Evolutionary conservation across 257 asterid genomes (phyloP).

Genomic region (Solanum etuberosum): DNA sequence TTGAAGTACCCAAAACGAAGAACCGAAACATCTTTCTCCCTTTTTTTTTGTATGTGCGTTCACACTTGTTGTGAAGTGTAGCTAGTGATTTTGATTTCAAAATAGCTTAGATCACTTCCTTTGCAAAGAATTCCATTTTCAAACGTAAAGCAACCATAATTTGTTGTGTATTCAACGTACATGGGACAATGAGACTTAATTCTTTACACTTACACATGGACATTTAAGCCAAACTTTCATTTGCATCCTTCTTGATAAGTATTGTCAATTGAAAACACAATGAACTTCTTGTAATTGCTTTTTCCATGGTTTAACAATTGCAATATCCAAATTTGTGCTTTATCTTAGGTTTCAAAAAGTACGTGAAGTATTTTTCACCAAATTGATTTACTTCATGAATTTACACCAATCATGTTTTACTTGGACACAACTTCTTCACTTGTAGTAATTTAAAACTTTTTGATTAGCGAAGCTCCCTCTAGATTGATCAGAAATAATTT

Average conservation of each 20-base stretch:
- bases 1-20: background rate
- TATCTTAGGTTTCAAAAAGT: background rate
- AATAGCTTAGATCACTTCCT: background rate
- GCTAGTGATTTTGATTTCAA: no score
- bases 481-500: no score
- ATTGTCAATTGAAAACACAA: background rate
- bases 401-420: background rate
- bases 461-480: background rate
- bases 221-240: no score
- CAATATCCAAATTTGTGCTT: background rate
- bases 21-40: background rate
- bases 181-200: no score
- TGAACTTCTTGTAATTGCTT: background rate
- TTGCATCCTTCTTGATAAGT: no score
- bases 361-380: background rate
- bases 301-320: background rate
- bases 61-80: no score
- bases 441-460: background rate
- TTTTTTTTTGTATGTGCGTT: no score
- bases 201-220: no score
- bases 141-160: background rate
- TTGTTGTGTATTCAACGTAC: background rate
- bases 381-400: background rate
- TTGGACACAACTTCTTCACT: background rate
- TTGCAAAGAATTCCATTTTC: background rate